Evolutionary conservation across 495 filamentous ascomycete species (phyloP), one percentile per base, ranked within the genome.

Genomic region (Parathielavia hyrcaniae): DNA sequence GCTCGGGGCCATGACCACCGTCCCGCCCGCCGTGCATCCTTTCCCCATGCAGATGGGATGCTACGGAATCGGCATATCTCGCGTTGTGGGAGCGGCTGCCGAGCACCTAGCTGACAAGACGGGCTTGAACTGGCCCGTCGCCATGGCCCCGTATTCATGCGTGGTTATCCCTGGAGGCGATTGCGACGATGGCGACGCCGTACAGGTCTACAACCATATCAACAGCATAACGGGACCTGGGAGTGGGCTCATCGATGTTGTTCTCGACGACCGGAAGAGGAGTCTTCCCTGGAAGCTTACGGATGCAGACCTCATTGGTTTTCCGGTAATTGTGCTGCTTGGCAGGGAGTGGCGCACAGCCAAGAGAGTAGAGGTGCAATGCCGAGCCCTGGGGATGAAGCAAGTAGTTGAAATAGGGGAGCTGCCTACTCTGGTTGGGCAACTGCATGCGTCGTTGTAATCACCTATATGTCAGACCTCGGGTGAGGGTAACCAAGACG

Each of bases 1-100:
- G 0, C 76, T 97, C 4, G 70, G 80, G 23, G 87, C 88, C 1
- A 76, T 68, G 5, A 78, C 91, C 10, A 70, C 74, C 7, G 12
- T 71, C 0, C 74, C 76, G 16, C 17, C 58, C 6, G 36, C 69
- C 14, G 36, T 55, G 34, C 48, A 60, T 26, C 19, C 47, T 19
- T 77, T 82, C 0, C 74, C 84, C 0, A 79, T 97, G 71, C 81
- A 93, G 53, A 97, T 97, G 92, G 93, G 93, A 47, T 98, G 95
- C 62, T 88, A 97, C 63, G 93, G 93, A 1, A 96, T 98, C 57
- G 93, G 93, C 0, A 80, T 98, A 22, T 96, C 91, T 1, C 86
- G 93, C 34, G 83, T 98, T 70, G 86, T 98, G 58, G 90, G 85
- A 5, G 90, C 93, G 6, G 81, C 92, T 2, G 90, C 93, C 0